A percentile compares a stretch with the other conserved stretches of the same genome.
Conservation (phyloP, 345 rosid genomes). For the Diplotaxis tenuifolia region DNA sequence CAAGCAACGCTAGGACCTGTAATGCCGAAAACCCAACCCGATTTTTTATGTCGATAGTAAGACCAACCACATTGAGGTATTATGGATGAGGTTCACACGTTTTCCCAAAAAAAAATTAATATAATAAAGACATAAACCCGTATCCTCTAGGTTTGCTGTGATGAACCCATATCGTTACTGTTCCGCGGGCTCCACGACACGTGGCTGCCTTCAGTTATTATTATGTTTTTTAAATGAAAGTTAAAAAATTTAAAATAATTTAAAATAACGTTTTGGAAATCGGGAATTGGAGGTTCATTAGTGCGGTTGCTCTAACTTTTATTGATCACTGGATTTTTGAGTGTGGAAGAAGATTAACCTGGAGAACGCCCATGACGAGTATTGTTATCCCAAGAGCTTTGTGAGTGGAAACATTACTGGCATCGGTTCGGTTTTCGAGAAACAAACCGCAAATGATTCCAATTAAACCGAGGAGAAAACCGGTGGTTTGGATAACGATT, state of each 20-base stretch:
- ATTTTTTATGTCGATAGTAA: not conserved
- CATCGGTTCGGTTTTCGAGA: conserved; percentile 43
- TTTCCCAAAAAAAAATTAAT: no score
- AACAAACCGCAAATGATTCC: conserved; percentile 67
- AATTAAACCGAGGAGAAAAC: conserved; percentile 50
- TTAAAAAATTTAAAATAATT: no score
- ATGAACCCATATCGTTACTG: no score
- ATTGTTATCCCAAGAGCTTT: conserved; percentile 64
- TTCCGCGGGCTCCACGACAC: no score
- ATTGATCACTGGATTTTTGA: not conserved
- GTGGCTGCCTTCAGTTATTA: no score
- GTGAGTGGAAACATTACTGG: conserved; percentile 52
- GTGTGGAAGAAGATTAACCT: conserved; percentile 50
- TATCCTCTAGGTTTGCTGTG: no score
- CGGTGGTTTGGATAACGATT: conserved; percentile 46
- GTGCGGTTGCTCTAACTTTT: not conserved
- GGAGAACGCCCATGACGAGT: conserved; percentile 77
- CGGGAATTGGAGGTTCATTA: no score
- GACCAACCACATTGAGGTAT: no score
- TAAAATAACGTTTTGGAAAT: no score
- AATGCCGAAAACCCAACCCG: not conserved
- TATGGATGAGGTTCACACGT: no score
- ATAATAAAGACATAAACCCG: no score
- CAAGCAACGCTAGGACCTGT: conserved; percentile 64
- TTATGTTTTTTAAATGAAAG: no score